Base-by-base conservation (phyloP, 2,329 filamentous ascomycete species). In the Talaromyces funiculosus region DNA sequence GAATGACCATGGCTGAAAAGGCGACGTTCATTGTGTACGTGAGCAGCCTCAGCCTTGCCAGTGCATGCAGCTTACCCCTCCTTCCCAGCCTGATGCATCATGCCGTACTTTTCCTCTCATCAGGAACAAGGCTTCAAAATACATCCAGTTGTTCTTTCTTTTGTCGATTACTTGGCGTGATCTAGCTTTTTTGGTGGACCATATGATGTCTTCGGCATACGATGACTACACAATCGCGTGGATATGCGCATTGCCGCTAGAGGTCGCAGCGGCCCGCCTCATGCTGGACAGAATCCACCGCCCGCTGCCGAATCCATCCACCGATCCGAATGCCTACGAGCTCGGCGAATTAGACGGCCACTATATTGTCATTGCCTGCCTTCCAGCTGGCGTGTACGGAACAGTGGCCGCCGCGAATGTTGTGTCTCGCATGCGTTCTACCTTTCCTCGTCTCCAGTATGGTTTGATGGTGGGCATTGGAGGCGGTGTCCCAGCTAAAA, bases 381-480 rank as follows among this genome's bases (percentile, higher is more conserved):
- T 68, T 4, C 53, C 53, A n/a, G 24, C 29, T 56, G 53, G 53
- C 22, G 14, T 56, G 24, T 56, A 56, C 14, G 66, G 65, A 8
- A 65, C 6, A 22, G 57, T 9, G 16, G 61, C 64, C 42, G 67
- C 67, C 3, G 53, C 64, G 12, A 53, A 53, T 6, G 61, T 64
- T 3, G 66, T 47, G 5, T 61, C 59, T 14, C 54, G 61, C 33
- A 60, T 69, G 60, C 22, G 62, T 49, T 64, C 20, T 5, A 65
- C 56, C 40, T 71, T 65, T 45, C 65, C 38, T 53, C 63, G 57
- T 24, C 63, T 69, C 47, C 64, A 57, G 0, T 55, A 67, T 31
- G 64, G 63, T n/a, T 42, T 67, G 0, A 64, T 66, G 37, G 37
- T 40, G n/a, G 37, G 37, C 37, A 40, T 40, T 40, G 37, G 37